These are phyloP conservation scores for Amanita rubescens DNA, from an alignment of 768 basidiomycete genomes.

Conservation along the genomic window DNA sequence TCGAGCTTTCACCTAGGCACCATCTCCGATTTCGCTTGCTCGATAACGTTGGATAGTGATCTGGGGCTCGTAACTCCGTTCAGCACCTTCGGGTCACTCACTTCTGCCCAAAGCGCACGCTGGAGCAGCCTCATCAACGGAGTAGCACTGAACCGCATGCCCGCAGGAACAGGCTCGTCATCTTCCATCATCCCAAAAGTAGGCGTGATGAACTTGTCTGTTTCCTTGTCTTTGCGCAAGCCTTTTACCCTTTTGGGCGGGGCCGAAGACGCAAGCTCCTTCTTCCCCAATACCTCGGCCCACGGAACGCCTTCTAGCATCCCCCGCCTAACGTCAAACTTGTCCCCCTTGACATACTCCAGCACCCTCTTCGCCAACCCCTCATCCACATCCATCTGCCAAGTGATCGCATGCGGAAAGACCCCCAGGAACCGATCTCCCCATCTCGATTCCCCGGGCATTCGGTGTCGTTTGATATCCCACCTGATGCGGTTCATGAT, in stretches of 20 bases:
- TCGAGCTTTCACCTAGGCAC: neutral
- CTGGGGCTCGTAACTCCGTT: neutral
- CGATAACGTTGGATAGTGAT: neutral
- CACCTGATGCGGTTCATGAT: slow-evolving; percentile 23
- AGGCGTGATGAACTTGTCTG: slow-evolving; percentile 7
- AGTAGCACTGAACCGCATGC: slow-evolving; percentile 2
- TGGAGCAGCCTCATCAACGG: slow-evolving; percentile 12
- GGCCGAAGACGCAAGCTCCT: too few species aligned
- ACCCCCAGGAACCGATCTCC: slow-evolving; percentile 21
- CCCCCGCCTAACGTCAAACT: neutral
- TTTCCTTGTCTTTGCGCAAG: neutral
- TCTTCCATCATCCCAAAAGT: slow-evolving; percentile 12
- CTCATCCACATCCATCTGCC: slow-evolving; percentile 3
- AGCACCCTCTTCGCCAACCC: slow-evolving; percentile 9
- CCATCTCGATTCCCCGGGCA: slow-evolving; percentile 14
- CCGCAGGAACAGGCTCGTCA: slow-evolving; percentile 5
- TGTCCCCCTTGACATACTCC: neutral
- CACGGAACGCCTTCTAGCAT: neutral
- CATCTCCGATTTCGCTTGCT: neutral
- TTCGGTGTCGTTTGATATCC: slow-evolving; percentile 14
- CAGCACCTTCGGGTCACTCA: too few species aligned
- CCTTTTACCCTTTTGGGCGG: neutral
- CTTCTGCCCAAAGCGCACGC: slow-evolving; percentile 9
- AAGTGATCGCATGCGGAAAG: neutral
- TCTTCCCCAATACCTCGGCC: neutral